Evolutionary conservation across 257 asterid genomes (phyloP).

Genomic region (Solanum raphanifolium): DNA sequence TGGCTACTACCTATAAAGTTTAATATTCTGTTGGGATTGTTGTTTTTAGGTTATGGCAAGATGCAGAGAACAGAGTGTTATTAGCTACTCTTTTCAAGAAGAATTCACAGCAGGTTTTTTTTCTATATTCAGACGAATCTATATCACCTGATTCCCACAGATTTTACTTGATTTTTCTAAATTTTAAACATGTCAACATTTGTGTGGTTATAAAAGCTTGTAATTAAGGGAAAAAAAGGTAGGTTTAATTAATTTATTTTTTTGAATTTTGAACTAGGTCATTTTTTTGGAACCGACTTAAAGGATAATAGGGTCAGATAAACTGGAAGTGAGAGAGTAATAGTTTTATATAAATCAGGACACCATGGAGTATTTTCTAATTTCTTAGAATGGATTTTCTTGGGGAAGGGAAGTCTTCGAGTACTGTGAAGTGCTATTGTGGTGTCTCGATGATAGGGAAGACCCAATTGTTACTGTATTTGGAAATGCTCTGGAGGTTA

Average conservation of each 20-base stretch:
- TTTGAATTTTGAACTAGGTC: background rate
- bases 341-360: background rate
- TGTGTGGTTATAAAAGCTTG: background rate
- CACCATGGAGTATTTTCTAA: background rate
- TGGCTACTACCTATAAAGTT: background rate
- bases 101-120: conserved; percentile 51
- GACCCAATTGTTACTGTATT: background rate
- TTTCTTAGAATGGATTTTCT: background rate
- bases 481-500: background rate
- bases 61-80: conserved; percentile 63
- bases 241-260: background rate
- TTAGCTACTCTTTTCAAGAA: conserved; percentile 39
- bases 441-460: background rate
- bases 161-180: background rate
- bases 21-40: background rate
- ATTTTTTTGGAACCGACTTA: background rate
- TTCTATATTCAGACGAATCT: background rate
- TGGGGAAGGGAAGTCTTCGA: background rate
- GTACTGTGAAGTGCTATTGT: background rate
- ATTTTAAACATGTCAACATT: background rate
- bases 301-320: background rate
- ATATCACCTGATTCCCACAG: background rate
- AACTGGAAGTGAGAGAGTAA: background rate
- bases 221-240: background rate
- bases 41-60: conserved; percentile 77